Base-by-base conservation (phyloP, 2,329 filamentous ascomycete genomes). In the Fulvia fulva region DNA sequence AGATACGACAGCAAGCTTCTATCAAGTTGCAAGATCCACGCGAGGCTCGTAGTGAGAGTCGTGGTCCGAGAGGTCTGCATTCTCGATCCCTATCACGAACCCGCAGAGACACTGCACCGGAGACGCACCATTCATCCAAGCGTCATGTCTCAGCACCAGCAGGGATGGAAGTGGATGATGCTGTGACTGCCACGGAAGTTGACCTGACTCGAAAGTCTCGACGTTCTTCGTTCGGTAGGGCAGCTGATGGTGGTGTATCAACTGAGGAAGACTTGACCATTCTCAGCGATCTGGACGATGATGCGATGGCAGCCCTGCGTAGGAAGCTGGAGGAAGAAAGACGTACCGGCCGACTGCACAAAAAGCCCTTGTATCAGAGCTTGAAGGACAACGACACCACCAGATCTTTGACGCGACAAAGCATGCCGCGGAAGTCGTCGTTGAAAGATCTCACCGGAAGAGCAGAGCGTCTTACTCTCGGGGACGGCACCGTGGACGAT, bases 291-390 rank as follows among this genome's bases (percentile, higher is more conserved):
- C 76, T 84, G 59, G 78, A 83, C 65, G 75, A 75, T 53, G 72
- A 77, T 55, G 78, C 82, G 53, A 79, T 85, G 64, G 78, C 79
- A 28, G 74, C 77, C 45, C 73, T 86, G 51, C 78, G 83, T 43
- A 81, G 78, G 64, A 77, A 75, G 14, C 65, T 86, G 6, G 83
- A 86, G 66, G 78, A 81, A 59, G 81, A 85, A 68, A 73, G 79
- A 53, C 68, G 78, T 77, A 74, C 21, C 7, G 53, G 30, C 6
- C 60, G 59, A 22, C 49, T 49, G 16, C 25, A 32, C 22, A 49
- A 21, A 14, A 55, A 59, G 47, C 45, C 44, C 43, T 59, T 46
- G 43, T 46, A n/a, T 34, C 54, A 19, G 51, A 55, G 23, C 53
- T 53, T 41, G 8, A 43, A 45, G 52, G 30, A 30, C 19, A 41